Base-by-base conservation (phyloP, 768 basidiomycete genomes). In the Lentinula sp. region DNA sequence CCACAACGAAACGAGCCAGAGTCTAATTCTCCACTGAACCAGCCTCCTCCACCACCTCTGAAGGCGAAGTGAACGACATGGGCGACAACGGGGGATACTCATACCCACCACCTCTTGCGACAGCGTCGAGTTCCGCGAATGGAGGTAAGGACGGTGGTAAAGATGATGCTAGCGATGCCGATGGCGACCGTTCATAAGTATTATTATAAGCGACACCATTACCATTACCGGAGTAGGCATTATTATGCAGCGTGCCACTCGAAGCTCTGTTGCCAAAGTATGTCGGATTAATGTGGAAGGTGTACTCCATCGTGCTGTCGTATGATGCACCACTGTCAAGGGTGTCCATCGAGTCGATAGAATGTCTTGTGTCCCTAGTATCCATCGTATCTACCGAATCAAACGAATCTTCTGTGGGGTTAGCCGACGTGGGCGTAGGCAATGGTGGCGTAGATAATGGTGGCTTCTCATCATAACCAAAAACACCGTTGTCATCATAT, bases 41-140 rank as follows among this genome's bases (percentile, higher is more conserved):
- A 10, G n/a, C 7, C 4, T 54, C 52, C 18, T 36, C 33, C 37
- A 23, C 55, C 41, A 76, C 64, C 76, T 83, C 73, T 76, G 71
- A 79, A 71, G 67, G 75, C 66, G 66, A 76, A 72, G 73, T 81
- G 65, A 91, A 87, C 41, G 87, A 83, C 86, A 90, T 88, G 16
- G 88, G 88, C 43, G 88, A 89, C 48, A 87, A 72, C n/a, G 88
- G 85, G 45, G 86, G 80, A 62, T 78, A 75, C 63, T 79, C 79
- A 60, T 79, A 84, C 69, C 88, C 88, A 59, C 88, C 88, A 59
- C 88, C 85, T 62, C 88, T 90, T 57, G 91, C 92, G 57, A 92
- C 85, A 49, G 91, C 93, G 66, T 91, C 90, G 61, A 94, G 77
- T 60, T 90, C n/a, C 36, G 59, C 28, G 16, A 60, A 60, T 10